Percentiles rank a stretch among this genome's conserved stretches.
Evolutionary conservation across 441 rosid species (phyloP).

Genomic region (Cnidoscolus chayamansa): DNA sequence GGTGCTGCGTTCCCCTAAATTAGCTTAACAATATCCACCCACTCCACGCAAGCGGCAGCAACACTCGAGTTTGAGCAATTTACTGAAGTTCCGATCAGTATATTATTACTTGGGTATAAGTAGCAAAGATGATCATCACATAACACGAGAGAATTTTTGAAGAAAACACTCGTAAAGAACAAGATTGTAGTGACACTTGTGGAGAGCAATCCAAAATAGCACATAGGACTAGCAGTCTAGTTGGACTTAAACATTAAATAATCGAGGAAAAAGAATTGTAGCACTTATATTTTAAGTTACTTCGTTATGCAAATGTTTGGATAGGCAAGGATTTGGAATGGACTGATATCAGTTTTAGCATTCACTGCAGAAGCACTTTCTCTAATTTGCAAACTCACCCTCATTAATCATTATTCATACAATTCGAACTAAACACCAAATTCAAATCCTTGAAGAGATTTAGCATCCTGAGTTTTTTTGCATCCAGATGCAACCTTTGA

Average conservation of each 20-base stretch:
- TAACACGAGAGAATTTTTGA: not conserved
- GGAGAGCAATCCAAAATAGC: not conserved
- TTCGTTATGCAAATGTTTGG: not conserved
- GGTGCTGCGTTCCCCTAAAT: conserved; percentile 1
- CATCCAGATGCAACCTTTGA: not conserved
- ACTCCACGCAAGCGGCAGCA: conserved; percentile 12
- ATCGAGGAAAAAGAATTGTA: not conserved
- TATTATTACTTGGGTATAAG: not conserved
- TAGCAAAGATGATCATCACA: not conserved
- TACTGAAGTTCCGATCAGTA: not conserved
- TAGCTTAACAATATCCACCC: conserved; percentile 25
- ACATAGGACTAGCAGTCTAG: not conserved
- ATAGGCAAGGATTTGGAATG: not conserved
- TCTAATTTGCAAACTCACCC: not conserved
- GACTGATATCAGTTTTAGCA: too few relatives aligned
- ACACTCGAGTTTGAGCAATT: conserved; percentile 1
- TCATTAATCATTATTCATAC: not conserved
- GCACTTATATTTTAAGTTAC: not conserved
- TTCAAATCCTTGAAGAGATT: too few relatives aligned
- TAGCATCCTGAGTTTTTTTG: too few relatives aligned
- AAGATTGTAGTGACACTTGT: not conserved
- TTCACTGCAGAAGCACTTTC: not conserved
- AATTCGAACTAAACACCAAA: not conserved
- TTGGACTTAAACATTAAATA: not conserved
- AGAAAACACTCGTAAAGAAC: not conserved